Evolutionary conservation across 148 eudicot species (phyloP), one percentile per base, ranked within the genome.

Genomic region (Cornus suecica): DNA sequence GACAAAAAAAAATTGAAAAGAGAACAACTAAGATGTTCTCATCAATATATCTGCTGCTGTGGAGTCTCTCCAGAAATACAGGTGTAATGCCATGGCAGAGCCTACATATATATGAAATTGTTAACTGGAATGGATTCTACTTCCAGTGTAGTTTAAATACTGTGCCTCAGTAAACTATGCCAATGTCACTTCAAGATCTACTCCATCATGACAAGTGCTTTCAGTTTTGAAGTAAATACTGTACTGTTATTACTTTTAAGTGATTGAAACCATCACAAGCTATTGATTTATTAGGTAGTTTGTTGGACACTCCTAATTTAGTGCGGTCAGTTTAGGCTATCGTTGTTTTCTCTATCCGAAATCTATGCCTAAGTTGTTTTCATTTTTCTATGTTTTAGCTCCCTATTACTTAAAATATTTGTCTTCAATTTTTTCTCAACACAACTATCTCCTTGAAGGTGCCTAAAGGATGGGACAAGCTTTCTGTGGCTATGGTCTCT

Each of bases 381-480:
- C 23, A 22, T 10, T 24, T 60, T 30, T 31, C 1, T 22, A 56
- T 29, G 3, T 6, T 28, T 9, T 1, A 25, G 31, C n/a, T 32
- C 37, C 11, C 0, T 18, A 5, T 51, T 56, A 2, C 32, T 29
- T 22, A 72, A 58, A 18, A 14, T 58, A 10, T 28, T 71, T 28
- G 18, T 52, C 6, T 71, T 56, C n/a, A 28, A 24, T 14, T 1
- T 74, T 76, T 66, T 51, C 74, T 80, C 37, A 45, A 28, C 63
- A 18, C 68, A 51, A 29, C 13, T 72, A 34, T 75, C 58, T 68
- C 29, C 66, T 64, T 74, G 68, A 82, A 93, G 97, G 96, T 91
- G 68, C 97, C 97, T 18, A 88, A 88, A 80, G 95, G 91, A 79
- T 93, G 97, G 97, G 97, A 93, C 82, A 93, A 78, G 85, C 93